Conservation (phyloP, 768 basidiomycete genomes). For the Leucocoprinus leucothites region DNA sequence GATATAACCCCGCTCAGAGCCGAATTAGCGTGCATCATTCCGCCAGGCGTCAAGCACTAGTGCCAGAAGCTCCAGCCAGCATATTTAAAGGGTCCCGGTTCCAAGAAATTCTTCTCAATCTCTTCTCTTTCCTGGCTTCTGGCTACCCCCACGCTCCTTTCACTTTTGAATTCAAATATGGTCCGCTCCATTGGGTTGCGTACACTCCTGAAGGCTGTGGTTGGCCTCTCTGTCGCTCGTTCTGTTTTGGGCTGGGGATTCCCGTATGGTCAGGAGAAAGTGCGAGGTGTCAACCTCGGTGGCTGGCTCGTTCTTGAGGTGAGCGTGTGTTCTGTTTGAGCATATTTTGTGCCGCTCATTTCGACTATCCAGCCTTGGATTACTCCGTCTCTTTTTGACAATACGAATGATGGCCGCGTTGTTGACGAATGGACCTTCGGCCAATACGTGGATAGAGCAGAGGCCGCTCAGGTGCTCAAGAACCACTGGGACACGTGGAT, state of each 20-base stretch:
- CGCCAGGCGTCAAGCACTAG: no score
- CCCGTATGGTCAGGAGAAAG: slow-evolving; percentile 68
- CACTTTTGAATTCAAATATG: neutral
- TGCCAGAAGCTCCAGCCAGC: no score
- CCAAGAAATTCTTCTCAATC: neutral
- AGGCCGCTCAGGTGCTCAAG: slow-evolving; percentile 48
- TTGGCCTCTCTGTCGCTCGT: slow-evolving; percentile 17
- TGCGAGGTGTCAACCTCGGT: slow-evolving; percentile 84
- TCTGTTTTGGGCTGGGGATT: slow-evolving; percentile 33
- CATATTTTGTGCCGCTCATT: slow-evolving; percentile 9
- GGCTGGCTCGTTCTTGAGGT: slow-evolving; percentile 51
- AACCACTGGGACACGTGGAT: slow-evolving; percentile 85
- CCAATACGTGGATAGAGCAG: slow-evolving; percentile 49
- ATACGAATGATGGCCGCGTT: slow-evolving; percentile 54
- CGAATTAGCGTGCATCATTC: no score
- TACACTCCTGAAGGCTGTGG: neutral
- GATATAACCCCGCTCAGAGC: neutral
- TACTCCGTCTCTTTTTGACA: slow-evolving; percentile 71
- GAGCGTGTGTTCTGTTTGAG: slow-evolving; percentile 5
- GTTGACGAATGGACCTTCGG: slow-evolving; percentile 82
- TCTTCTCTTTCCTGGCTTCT: neutral
- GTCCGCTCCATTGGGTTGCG: neutral
- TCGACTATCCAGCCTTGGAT: slow-evolving; percentile 62
- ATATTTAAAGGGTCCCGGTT: neutral
- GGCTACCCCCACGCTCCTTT: neutral